Evolutionary conservation across 495 filamentous ascomycete genomes (phyloP).

Genomic region (Annulohypoxylon bovei): DNA sequence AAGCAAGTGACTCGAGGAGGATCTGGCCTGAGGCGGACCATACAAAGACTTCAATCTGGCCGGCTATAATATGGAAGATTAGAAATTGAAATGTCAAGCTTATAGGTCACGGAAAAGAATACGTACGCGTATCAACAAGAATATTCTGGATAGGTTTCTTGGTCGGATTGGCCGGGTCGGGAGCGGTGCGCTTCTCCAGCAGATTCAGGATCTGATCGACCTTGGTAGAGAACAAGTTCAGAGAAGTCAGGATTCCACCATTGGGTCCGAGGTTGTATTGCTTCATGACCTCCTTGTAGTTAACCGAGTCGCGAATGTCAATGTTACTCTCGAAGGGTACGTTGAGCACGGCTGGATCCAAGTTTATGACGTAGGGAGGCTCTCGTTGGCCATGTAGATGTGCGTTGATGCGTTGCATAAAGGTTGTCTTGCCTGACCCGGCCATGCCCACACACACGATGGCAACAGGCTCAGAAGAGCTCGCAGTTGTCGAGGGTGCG

Average conservation of each 20-base stretch:
- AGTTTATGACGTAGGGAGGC: conserved; percentile 93
- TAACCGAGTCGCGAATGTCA: conserved; percentile 97
- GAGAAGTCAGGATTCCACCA: conserved; percentile 94
- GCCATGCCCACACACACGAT: conserved; percentile 99
- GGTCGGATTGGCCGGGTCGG: conserved; percentile 68
- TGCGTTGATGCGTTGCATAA: conserved; percentile 97
- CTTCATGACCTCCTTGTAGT: conserved; percentile 99
- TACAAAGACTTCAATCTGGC: conserved; percentile 98
- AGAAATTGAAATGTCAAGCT: neutral
- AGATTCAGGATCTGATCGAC: conserved; percentile 92
- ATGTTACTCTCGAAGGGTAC: conserved; percentile 99
- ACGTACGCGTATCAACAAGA: conserved; percentile 83
- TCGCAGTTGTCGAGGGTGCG: conserved; percentile 11
- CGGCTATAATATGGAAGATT: conserved; percentile 52
- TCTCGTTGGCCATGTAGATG: conserved; percentile 79
- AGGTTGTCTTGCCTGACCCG: conserved; percentile 96
- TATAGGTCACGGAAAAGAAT: neutral
- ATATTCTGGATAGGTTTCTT: conserved; percentile 81
- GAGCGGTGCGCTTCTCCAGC: conserved; percentile 83
- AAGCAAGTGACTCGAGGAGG: conserved; percentile 90
- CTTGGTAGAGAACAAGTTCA: conserved; percentile 97
- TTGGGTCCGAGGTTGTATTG: conserved; percentile 98
- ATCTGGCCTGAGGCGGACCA: conserved; percentile 96
- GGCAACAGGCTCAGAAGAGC: conserved; percentile 57
- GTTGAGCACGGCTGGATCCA: conserved; percentile 91